Evolutionary conservation across 2,329 filamentous ascomycete genomes (phyloP), one percentile per base, ranked within the genome.

Genomic region (Lachnellula occidentalis): DNA sequence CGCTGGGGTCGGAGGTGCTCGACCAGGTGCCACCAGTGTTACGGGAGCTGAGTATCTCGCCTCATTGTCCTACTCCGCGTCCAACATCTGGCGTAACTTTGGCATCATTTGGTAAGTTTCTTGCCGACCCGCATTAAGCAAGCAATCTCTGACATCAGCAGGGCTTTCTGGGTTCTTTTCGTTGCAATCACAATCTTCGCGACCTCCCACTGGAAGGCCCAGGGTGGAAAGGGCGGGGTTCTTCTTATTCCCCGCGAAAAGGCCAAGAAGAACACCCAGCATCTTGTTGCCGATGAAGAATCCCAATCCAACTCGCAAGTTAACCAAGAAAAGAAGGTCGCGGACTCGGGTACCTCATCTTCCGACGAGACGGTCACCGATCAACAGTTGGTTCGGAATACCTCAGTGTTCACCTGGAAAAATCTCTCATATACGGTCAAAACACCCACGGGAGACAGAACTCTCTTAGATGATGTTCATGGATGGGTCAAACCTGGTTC

Each of bases 381-480:
- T 39, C 68, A 67, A 2, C 67, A 74, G 31, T 73, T 87, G 1
- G 70, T 84, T 31, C 78, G 78, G 24, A 87, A 88, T 67, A 85
- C 79, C 0, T 85, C 82, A 0, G 75, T 87, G 0, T 88, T 90
- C 62, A 90, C 87, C 1, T 91, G 87, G 85, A 86, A 86, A 66
- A 79, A 88, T 55, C 78, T 91, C 0, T 62, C 61, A 0, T 90
- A 90, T 64, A 87, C 81, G 0, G 86, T 91, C 56, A 78, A 82
- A 60, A 83, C 80, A 0, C 75, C 78, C 0, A 68, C 71, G 1
- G 81, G 80, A 7, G 74, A 90, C 78, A 82, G 86, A 8, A 75
- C 80, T 12, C 82, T 95, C 55, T 75, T 95, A 7, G 84, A 94
- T 59, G 80, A 92, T 54, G 87, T 95, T 1, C 83, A 91, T 60